phyloP scores from a whole-genome alignment of 106 monocot species.

The Allium fistulosum region DNA sequence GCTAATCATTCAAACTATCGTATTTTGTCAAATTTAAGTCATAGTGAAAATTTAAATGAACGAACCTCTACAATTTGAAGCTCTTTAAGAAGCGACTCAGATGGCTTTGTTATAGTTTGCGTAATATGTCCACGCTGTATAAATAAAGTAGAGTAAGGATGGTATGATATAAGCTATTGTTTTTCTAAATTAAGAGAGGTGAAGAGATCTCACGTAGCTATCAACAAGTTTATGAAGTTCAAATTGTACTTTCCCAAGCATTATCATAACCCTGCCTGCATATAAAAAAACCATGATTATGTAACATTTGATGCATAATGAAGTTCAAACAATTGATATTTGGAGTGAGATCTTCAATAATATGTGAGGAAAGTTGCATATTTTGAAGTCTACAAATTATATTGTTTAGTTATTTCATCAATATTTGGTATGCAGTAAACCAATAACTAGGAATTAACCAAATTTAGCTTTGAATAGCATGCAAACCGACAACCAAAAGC shows the following conservation, averaged over 20 bases:
- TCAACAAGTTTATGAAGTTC: slow-evolving; percentile 70
- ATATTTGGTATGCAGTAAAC: neutral
- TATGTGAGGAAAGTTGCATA: neutral
- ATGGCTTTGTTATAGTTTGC: slow-evolving; percentile 67
- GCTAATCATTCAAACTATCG: too few relatives aligned
- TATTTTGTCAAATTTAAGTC: too few relatives aligned
- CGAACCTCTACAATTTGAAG: slow-evolving; percentile 75
- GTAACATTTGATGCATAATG: neutral
- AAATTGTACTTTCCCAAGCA: slow-evolving; percentile 82
- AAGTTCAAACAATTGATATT: neutral
- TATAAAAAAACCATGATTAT: slow-evolving; percentile 2
- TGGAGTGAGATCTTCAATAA: neutral
- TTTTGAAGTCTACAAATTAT: neutral
- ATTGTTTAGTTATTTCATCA: neutral
- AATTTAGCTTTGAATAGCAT: too few relatives aligned
- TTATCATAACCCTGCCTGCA: slow-evolving; percentile 62
- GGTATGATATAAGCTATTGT: neutral
- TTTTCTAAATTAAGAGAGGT: neutral
- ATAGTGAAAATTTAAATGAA: neutral
- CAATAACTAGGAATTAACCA: too few relatives aligned
- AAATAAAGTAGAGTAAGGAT: slow-evolving; percentile 6
- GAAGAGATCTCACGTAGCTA: slow-evolving; percentile 53
- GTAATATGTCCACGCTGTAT: slow-evolving; percentile 53
- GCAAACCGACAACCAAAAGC: too few relatives aligned
- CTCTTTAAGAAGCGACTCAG: slow-evolving; percentile 73